phyloP scores from a whole-genome alignment of 371 early-diverging fungal species.

The Choanephora cucurbitarum region DNA sequence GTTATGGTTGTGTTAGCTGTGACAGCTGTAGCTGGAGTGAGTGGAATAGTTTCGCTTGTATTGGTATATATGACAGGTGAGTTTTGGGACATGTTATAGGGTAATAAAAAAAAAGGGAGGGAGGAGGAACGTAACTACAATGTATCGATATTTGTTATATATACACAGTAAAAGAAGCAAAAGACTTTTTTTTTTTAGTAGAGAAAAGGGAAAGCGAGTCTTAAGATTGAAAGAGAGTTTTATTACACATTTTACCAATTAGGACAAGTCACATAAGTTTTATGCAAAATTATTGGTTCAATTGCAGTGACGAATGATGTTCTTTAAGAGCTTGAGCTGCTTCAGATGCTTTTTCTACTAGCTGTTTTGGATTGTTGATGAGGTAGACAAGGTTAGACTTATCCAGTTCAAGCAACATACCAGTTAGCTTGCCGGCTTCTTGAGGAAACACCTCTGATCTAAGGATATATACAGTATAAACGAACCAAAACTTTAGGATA shows the following conservation, averaged over 20 bases:
- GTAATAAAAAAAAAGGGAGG: too few species aligned
- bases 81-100: background rate
- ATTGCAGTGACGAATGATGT: constrained; percentile 12
- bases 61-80: background rate
- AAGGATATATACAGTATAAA: background rate
- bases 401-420: constrained; percentile 98
- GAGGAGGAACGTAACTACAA: too few species aligned
- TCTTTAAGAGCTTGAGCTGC: constrained; percentile 31
- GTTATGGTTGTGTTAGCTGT: background rate
- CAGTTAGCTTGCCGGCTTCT: constrained; percentile 94
- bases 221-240: too few species aligned
- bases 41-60: background rate
- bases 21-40: background rate
- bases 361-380: constrained; percentile 72
- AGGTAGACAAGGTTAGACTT: constrained; percentile 84
- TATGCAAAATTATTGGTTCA: constrained; percentile 10
- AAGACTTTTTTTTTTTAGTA: background rate
- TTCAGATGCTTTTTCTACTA: constrained; percentile 48
- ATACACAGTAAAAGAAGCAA: background rate
- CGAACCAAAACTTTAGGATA: too few species aligned
- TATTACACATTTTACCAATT: background rate
- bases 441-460: constrained; percentile 59
- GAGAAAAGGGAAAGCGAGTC: background rate
- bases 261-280: constrained; percentile 5
- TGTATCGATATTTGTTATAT: too few species aligned